These are phyloP conservation scores for Capsicum chinense DNA, from an alignment of 257 asterid genomes.

Conservation along the genomic window DNA sequence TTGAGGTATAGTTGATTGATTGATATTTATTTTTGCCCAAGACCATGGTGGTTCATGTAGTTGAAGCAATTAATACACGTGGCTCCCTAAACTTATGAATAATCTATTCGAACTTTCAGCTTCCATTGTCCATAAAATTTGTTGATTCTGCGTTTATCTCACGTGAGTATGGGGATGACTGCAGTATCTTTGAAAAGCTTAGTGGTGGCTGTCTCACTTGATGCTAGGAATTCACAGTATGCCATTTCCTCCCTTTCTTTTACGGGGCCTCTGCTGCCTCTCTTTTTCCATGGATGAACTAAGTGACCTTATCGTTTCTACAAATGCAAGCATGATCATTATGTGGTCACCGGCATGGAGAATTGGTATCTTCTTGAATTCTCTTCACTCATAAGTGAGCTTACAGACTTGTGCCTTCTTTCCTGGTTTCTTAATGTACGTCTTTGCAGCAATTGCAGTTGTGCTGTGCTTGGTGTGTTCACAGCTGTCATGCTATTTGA, in stretches of 20 bases:
- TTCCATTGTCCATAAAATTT: background rate
- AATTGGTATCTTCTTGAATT: background rate
- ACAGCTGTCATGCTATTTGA: background rate
- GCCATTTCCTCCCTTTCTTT: background rate
- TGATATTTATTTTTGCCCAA: background rate
- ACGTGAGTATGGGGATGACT: background rate
- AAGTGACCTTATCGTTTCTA: background rate
- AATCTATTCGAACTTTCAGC: background rate
- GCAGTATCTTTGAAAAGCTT: background rate
- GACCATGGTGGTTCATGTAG: background rate
- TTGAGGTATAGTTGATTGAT: constrained; percentile 8
- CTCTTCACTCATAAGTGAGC: background rate
- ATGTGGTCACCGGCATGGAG: background rate
- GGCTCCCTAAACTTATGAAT: constrained; percentile 2
- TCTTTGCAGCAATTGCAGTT: background rate
- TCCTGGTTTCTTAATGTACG: background rate
- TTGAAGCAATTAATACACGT: background rate
- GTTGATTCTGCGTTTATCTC: background rate
- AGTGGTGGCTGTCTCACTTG: background rate
- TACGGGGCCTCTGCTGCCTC: background rate
- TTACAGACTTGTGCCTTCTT: background rate
- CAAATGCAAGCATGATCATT: constrained; percentile 13
- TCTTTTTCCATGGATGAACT: background rate
- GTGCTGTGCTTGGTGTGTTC: background rate
- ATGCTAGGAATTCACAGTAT: background rate